Conservation (phyloP, 345 rosid species). For the Microthlaspi erraticum region DNA sequence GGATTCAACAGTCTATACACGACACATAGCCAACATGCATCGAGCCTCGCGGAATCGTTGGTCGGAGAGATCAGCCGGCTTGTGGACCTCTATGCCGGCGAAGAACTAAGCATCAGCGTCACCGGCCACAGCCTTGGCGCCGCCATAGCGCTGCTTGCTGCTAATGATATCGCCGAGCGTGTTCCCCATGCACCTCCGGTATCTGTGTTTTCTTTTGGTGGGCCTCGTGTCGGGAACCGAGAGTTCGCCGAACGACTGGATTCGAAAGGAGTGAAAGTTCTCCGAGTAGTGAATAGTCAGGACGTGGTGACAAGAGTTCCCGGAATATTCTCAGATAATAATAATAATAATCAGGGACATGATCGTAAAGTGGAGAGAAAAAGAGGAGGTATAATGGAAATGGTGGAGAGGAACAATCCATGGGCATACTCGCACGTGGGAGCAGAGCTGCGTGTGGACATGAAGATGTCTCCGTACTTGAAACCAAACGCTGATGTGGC, state of each 20-base stretch:
- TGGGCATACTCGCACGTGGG: conserved; percentile 78
- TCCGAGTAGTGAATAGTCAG: conserved; percentile 81
- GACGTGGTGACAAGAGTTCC: conserved; percentile 87
- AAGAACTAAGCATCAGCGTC: conserved; percentile 76
- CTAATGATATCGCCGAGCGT: conserved; percentile 64
- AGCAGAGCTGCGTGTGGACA: conserved; percentile 64
- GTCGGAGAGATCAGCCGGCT: conserved; percentile 59
- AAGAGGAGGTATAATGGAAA: conserved; percentile 42
- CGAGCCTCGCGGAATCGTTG: conserved; percentile 65
- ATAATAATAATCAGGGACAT: conserved; percentile 39
- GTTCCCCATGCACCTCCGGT: conserved; percentile 55
- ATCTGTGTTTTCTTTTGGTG: conserved; percentile 89
- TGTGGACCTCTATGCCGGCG: conserved; percentile 62
- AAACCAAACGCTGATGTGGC: conserved; percentile 69
- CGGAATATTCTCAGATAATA: conserved; percentile 51
- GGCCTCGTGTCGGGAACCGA: conserved; percentile 84
- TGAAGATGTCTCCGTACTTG: conserved; percentile 73
- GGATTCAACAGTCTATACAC: conserved; percentile 81
- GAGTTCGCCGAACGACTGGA: conserved; percentile 54
- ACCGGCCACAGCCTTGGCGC: conserved; percentile 98
- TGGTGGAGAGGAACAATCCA: conserved; percentile 53
- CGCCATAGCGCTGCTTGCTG: conserved; percentile 77
- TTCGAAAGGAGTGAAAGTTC: conserved; percentile 63
- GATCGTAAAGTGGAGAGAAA: conserved; percentile 41
- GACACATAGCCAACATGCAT: conserved; percentile 56